These are phyloP conservation scores for Zizania palustris DNA, from an alignment of 202 grass and related monocot species.

Conservation along the genomic window DNA sequence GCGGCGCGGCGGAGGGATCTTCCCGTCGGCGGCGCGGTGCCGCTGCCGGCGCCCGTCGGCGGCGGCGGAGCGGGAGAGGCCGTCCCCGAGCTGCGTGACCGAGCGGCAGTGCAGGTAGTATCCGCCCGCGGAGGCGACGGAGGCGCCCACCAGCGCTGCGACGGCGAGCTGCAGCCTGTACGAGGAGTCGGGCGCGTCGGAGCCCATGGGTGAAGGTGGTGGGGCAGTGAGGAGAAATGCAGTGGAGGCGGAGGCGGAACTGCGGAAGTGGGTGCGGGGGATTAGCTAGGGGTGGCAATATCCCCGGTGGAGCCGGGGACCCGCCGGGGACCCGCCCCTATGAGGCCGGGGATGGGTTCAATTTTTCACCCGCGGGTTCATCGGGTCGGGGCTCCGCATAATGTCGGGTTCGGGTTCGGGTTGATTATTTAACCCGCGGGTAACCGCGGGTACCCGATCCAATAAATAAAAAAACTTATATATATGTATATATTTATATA, in stretches of 20 bases:
- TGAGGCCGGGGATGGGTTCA: no score
- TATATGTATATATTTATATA: no score
- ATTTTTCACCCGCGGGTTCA: no score
- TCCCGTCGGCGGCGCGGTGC: not conserved
- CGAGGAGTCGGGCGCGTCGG: slow-evolving; percentile 35
- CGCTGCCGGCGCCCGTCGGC: no score
- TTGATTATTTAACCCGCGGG: no score
- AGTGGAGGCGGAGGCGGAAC: not conserved
- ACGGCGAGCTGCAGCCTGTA: slow-evolving; percentile 82
- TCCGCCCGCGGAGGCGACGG: slow-evolving; percentile 51
- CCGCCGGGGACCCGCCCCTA: no score
- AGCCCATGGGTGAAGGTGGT: slow-evolving; percentile 47
- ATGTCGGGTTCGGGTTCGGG: no score
- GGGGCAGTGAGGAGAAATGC: slow-evolving; percentile 2
- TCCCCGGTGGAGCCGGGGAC: no score
- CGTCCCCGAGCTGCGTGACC: slow-evolving; percentile 61
- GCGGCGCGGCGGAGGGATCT: slow-evolving; percentile 31
- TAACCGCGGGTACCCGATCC: no score
- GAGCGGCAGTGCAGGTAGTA: slow-evolving; percentile 88
- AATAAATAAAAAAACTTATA: no score
- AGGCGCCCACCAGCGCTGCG: slow-evolving; percentile 75
- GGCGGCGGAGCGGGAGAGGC: slow-evolving; percentile 71
- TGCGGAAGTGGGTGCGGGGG: not conserved
- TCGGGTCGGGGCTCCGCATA: no score
- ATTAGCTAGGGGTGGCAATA: no score